phyloP scores from a whole-genome alignment of 192 early-diverging fungal species.

The Glomus cerebriforme region DNA sequence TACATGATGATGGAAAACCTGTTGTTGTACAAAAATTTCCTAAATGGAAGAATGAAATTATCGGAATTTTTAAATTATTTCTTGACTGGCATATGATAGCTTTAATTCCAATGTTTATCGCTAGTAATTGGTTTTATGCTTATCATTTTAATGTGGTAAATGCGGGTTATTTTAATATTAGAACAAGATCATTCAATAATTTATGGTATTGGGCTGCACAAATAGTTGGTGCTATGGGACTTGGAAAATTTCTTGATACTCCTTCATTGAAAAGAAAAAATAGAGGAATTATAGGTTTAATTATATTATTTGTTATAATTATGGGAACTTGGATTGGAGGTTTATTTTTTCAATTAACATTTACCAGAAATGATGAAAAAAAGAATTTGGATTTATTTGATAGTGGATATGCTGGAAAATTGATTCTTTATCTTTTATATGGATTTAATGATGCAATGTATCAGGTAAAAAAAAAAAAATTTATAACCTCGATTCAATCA shows the following conservation, averaged over 20 bases:
- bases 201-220: conserved; percentile 78
- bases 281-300: conserved; percentile 66
- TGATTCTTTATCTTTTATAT: conserved; percentile 74
- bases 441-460: conserved; percentile 82
- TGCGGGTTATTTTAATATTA: conserved; percentile 65
- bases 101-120: conserved; percentile 68
- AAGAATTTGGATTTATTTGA: conserved; percentile 36
- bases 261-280: conserved; percentile 52
- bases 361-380: conserved; percentile 47
- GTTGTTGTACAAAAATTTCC: conserved; percentile 73
- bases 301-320: conserved; percentile 49
- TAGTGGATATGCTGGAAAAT: conserved; percentile 53
- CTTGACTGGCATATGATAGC: conserved; percentile 66
- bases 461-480: conserved; percentile 51
- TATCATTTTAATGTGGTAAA: conserved; percentile 66
- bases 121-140: conserved; percentile 81
- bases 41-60: conserved; percentile 57
- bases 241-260: conserved; percentile 71
- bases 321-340: conserved; percentile 69
- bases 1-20: conserved; percentile 67
- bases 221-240: conserved; percentile 64
- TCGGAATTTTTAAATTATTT: conserved; percentile 61
- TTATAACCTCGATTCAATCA: no score
- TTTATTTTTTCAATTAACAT: conserved; percentile 60
- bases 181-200: conserved; percentile 73